A percentile compares a stretch with the other conserved stretches of the same genome.
Evolutionary conservation across 1,139 yeast species (phyloP).

Genomic region (Kluyveromyces sp.): DNA sequence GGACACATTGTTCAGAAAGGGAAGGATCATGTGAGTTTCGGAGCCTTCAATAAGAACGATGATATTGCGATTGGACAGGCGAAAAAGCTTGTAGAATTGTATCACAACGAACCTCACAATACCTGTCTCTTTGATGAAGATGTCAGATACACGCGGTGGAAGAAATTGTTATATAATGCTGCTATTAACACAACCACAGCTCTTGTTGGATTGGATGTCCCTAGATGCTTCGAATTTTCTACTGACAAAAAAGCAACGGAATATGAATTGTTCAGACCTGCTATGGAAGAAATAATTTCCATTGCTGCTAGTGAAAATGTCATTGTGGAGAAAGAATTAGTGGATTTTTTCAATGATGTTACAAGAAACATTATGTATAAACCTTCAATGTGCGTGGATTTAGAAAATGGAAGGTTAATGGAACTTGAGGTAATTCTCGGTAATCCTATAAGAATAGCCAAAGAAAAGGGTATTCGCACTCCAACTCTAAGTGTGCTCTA

Average conservation of each 20-base stretch:
- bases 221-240: constrained; percentile 40
- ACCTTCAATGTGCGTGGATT: constrained; percentile 58
- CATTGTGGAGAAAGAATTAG: constrained; percentile 31
- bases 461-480: constrained; percentile 29
- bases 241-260: constrained; percentile 31
- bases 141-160: constrained; percentile 50
- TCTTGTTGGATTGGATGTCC: constrained; percentile 41
- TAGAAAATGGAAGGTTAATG: constrained; percentile 42
- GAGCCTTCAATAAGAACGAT: constrained; percentile 36
- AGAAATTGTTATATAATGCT: constrained; percentile 49
- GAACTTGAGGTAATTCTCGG: constrained; percentile 54
- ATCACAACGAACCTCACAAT: constrained; percentile 32
- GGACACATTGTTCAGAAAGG: constrained; percentile 27
- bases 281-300: constrained; percentile 43
- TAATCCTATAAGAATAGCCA: constrained; percentile 47
- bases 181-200: constrained; percentile 47
- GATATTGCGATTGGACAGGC: constrained; percentile 21
- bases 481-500: constrained; percentile 33
- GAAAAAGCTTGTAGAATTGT: constrained; percentile 35
- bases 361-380: constrained; percentile 44
- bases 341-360: constrained; percentile 31
- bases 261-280: constrained; percentile 38
- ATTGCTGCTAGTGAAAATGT: constrained; percentile 49
- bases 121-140: constrained; percentile 34
- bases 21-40: constrained; percentile 34